These are phyloP conservation scores for Helotiales sp. DNA, from an alignment of 2,329 filamentous ascomycete species.

Conservation along the genomic window DNA sequence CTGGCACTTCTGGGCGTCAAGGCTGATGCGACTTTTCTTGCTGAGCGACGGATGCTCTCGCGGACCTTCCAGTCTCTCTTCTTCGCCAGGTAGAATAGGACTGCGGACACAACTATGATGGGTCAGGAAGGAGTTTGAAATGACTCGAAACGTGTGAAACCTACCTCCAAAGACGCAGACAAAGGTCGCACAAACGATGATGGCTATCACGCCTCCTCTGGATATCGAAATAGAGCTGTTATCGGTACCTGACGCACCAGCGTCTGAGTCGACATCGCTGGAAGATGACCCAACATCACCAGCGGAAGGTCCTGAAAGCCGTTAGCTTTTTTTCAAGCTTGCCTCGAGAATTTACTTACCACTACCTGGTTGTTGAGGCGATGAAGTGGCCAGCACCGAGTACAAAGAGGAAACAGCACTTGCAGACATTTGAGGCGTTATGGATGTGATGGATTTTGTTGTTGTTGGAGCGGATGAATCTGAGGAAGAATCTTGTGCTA, in stretches of 20 bases:
- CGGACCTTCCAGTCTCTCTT: conserved; percentile 81
- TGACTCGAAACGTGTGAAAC: conserved; percentile 28
- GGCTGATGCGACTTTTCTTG: conserved; percentile 59
- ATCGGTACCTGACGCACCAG: conserved; percentile 65
- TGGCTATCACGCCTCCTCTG: conserved; percentile 69
- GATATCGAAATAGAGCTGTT: conserved; percentile 63
- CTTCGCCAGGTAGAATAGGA: conserved; percentile 79
- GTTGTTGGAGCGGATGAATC: conserved; percentile 18
- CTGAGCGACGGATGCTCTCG: conserved; percentile 69
- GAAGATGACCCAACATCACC: conserved; percentile 37
- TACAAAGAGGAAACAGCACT: conserved; percentile 33
- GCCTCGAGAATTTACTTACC: conserved; percentile 9
- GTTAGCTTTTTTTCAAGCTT: neutral
- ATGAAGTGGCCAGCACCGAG: conserved; percentile 30
- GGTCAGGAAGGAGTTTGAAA: neutral
- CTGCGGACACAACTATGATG: conserved; percentile 41
- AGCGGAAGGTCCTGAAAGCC: conserved; percentile 20
- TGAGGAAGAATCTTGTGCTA: conserved; percentile 27
- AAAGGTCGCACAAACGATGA: conserved; percentile 68
- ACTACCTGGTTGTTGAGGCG: conserved; percentile 31
- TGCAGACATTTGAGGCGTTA: conserved; percentile 35
- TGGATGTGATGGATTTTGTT: conserved; percentile 22
- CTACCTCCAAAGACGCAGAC: conserved; percentile 70
- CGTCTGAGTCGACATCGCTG: conserved; percentile 48
- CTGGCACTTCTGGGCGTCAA: conserved; percentile 62